phyloP scores from a whole-genome alignment of 257 asterid species.

The Hygrophila difformis region DNA sequence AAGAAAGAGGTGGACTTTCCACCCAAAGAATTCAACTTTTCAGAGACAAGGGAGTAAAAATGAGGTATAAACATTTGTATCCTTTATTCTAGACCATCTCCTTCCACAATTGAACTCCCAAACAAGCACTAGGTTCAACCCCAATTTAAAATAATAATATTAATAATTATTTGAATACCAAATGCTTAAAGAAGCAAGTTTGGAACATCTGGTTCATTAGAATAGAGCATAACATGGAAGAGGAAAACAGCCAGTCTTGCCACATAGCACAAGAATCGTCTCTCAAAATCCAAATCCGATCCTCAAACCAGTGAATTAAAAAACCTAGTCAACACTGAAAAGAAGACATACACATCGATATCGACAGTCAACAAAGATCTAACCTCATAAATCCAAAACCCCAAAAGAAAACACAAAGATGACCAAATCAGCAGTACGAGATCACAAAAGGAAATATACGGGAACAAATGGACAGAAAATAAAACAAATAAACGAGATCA shows the following conservation, averaged over 20 bases:
- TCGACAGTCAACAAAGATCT: conserved; percentile 23
- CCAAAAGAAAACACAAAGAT: neutral
- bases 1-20: no score
- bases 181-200: neutral
- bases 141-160: neutral
- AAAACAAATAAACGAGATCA: conserved; percentile 16
- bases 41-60: no score
- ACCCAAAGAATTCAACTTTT: no score
- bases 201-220: no score
- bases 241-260: no score
- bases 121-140: no score
- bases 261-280: neutral
- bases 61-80: no score
- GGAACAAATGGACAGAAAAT: neutral
- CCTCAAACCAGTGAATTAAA: conserved; percentile 8
- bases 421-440: conserved; percentile 1
- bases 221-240: no score
- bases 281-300: conserved; percentile 11
- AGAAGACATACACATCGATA: no score
- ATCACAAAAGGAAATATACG: neutral
- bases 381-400: conserved; percentile 8
- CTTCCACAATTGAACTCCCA: no score
- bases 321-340: conserved; percentile 6
- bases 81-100: no score
- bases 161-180: neutral